Percentiles rank a stretch among this genome's conserved stretches.
Evolutionary conservation across 352 stramenopile genomes (phyloP).

Genomic region (Paralagenidium karlingii): DNA sequence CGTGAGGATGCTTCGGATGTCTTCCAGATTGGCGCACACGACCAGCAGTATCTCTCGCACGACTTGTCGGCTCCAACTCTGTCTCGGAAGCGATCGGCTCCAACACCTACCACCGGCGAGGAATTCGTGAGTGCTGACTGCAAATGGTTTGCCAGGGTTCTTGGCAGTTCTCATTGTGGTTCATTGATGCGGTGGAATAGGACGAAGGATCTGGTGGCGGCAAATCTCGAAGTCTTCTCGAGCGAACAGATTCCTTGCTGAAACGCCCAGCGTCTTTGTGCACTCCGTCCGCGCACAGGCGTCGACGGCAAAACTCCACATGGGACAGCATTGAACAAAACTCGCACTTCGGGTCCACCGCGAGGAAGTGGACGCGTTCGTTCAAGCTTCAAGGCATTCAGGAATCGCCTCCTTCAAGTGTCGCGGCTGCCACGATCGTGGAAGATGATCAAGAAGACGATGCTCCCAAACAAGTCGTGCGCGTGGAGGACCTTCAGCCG

Average conservation of each 20-base stretch:
- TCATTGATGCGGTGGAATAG: too few relatives aligned
- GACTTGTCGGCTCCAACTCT: too few relatives aligned
- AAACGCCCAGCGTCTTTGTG: constrained; percentile 47
- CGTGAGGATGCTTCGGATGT: too few relatives aligned
- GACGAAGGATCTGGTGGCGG: too few relatives aligned
- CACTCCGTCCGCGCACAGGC: constrained; percentile 22
- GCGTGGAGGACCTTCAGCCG: not conserved
- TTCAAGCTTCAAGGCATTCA: constrained; percentile 54
- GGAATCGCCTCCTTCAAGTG: constrained; percentile 24
- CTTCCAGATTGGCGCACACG: too few relatives aligned
- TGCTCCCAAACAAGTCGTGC: not conserved
- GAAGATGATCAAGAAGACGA: constrained; percentile 3
- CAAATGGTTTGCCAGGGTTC: too few relatives aligned
- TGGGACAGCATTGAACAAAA: constrained; percentile 53
- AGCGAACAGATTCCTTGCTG: constrained; percentile 32
- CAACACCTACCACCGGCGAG: too few relatives aligned
- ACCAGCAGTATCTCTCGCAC: too few relatives aligned
- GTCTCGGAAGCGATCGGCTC: constrained; percentile 38
- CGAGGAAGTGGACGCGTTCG: constrained; percentile 47
- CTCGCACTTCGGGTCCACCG: constrained; percentile 35
- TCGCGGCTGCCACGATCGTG: constrained; percentile 8
- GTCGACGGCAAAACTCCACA: constrained; percentile 22
- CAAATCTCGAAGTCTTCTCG: too few relatives aligned
- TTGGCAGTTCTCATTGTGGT: too few relatives aligned
- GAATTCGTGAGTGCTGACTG: too few relatives aligned